Base-by-base conservation (phyloP, 306 rosid genomes). In the Neltuma alba region DNA sequence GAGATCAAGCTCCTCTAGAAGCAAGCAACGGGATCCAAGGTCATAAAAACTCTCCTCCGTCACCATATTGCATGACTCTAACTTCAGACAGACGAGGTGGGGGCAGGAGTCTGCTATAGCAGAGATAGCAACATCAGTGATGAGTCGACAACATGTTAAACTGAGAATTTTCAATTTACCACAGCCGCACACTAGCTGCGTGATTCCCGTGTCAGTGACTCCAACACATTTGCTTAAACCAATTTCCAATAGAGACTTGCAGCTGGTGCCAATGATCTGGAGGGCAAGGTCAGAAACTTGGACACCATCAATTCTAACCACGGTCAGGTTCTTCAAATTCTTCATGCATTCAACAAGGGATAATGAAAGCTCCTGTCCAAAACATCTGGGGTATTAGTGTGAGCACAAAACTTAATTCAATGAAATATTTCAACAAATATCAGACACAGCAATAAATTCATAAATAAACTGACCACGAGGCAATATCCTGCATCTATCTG, bases 151-250 rank as follows among this genome's bases (percentile, higher is more conserved):
- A 85, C 94, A 90, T 47, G 92, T 88, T 86, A 90, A 80, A 81
- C 88, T 87, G 54, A 90, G 87, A 23, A 82, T 83, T 86, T 86
- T 83, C 88, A 90, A 90, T 76, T 76, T 82, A 45, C 60, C 75
- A 83, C 89, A 84, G 75, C 88, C 88, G 76, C 81, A 79, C 60
- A 83, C 83, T 72, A 90, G 84, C 70, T 68, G 90, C 82, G 71
- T 67, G 54, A 90, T 78, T 73, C 88, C 88, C 60, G 31, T 78
- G 83, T 90, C 76, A 68, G 90, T 88, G 74, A 88, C 87, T 66
- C 94, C 92, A 7, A 76, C 11, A 79, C 94, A 90, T 86, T 90
- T 90, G 86, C 88, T 90, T 85, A 90, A 85, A 85, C 94, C 92
- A 83, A 90, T 82, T 81, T 90, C 90, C 85, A 86, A 81, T 79